Evolutionary conservation across 176 grass and related monocot genomes (phyloP).

Genomic region (Puccinellia tenuiflora): DNA sequence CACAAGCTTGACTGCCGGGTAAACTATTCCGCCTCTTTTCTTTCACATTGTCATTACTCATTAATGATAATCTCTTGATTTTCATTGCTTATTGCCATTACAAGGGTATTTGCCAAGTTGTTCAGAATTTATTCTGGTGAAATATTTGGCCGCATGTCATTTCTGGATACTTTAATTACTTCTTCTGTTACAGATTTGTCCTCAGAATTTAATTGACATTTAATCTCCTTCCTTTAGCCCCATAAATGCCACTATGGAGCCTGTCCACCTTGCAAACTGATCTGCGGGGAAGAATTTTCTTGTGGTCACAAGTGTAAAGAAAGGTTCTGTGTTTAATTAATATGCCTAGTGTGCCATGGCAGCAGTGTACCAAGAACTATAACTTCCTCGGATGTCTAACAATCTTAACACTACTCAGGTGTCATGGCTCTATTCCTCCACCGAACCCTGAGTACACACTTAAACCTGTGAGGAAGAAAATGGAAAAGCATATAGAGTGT

Average conservation of each 20-base stretch:
- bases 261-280: conserved; percentile 88
- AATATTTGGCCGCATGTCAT: conserved; percentile 6
- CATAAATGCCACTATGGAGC: conserved; percentile 99
- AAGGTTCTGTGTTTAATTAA: conserved; percentile 41
- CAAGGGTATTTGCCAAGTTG: not conserved
- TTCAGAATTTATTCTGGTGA: conserved; percentile 4
- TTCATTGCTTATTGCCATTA: not conserved
- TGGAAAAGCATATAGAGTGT: conserved; percentile 53
- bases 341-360: not conserved
- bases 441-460: conserved; percentile 82
- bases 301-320: conserved; percentile 94
- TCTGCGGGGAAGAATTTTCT: conserved; percentile 65
- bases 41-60: not conserved
- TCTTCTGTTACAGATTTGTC: conserved; percentile 11
- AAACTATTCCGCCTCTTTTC: conserved; percentile 5
- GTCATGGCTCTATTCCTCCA: conserved; percentile 84
- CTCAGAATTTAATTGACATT: not conserved
- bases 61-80: conserved; percentile 1
- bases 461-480: conserved; percentile 81
- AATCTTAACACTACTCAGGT: conserved; percentile 33
- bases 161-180: conserved; percentile 14
- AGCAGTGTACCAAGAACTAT: not conserved
- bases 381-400: not conserved
- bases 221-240: conserved; percentile 45
- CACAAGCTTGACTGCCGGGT: conserved; percentile 79